Evolutionary conservation across 495 filamentous ascomycete species (phyloP).

Genomic region (Hypoxylon cercidicola): DNA sequence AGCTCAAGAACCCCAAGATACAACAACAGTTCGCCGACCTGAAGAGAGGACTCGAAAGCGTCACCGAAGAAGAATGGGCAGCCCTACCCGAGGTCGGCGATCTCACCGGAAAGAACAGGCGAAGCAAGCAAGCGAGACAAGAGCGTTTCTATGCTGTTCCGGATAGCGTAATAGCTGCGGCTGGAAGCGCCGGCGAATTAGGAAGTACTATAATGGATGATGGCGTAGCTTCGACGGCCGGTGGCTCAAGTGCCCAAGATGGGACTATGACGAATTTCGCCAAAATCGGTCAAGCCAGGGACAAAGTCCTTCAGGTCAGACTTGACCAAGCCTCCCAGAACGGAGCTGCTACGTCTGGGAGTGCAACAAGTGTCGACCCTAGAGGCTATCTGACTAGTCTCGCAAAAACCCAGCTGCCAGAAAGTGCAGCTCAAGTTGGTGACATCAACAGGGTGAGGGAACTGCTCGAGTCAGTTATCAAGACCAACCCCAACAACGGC

Average conservation of each 20-base stretch:
- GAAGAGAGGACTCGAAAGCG: constrained; percentile 85
- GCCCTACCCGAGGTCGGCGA: constrained; percentile 95
- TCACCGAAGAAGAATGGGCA: constrained; percentile 97
- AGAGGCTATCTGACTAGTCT: constrained; percentile 95
- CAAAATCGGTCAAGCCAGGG: constrained; percentile 94
- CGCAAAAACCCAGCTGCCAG: constrained; percentile 77
- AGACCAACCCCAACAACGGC: constrained; percentile 92
- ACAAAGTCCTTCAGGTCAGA: constrained; percentile 90
- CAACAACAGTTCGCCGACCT: constrained; percentile 98
- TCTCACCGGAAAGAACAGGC: constrained; percentile 90
- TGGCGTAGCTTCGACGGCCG: constrained; percentile 61
- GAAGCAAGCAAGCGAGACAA: constrained; percentile 81
- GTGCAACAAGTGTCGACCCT: constrained; percentile 90
- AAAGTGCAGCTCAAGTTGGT: constrained; percentile 84
- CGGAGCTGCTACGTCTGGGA: constrained; percentile 76
- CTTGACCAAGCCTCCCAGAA: constrained; percentile 87
- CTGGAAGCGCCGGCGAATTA: constrained; percentile 80
- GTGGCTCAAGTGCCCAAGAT: constrained; percentile 65
- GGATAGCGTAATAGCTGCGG: constrained; percentile 92
- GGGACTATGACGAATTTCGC: constrained; percentile 97
- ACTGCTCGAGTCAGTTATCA: constrained; percentile 91
- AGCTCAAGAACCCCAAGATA: constrained; percentile 96
- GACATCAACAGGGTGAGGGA: constrained; percentile 97
- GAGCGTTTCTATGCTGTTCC: constrained; percentile 96
- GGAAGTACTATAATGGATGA: constrained; percentile 87